Evolutionary conservation across 805 yeast species (phyloP).

Genomic region (Metschnikowia sp.): DNA sequence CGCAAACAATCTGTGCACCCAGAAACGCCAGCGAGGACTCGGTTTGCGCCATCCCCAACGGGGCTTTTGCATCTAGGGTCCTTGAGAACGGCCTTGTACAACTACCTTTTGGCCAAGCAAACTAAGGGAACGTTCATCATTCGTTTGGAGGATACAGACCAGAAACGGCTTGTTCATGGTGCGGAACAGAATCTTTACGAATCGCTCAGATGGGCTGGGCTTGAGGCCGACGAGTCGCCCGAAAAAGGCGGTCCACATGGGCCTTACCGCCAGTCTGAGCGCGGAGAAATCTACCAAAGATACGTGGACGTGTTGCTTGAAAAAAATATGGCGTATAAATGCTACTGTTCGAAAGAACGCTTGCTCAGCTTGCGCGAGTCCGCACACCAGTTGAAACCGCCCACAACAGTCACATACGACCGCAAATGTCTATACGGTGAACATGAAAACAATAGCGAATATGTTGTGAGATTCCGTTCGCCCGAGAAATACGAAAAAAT

Average conservation of each 20-base stretch:
- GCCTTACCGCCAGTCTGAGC: slow-evolving; percentile 83
- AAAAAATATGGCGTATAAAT: slow-evolving; percentile 75
- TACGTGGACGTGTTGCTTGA: slow-evolving; percentile 57
- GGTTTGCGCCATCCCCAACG: slow-evolving; percentile 98
- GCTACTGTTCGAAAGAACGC: slow-evolving; percentile 82
- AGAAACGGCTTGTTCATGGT: slow-evolving; percentile 66
- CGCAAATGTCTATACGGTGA: slow-evolving; percentile 58
- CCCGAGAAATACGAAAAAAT: slow-evolving; percentile 70
- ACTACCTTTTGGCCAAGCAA: slow-evolving; percentile 72
- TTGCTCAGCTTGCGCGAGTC: slow-evolving; percentile 63
- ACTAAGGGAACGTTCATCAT: slow-evolving; percentile 80
- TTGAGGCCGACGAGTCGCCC: slow-evolving; percentile 83
- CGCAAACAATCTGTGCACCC: slow-evolving; percentile 33
- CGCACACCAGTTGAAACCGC: slow-evolving; percentile 75
- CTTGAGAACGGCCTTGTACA: slow-evolving; percentile 86
- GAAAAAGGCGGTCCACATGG: slow-evolving; percentile 53
- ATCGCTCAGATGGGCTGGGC: slow-evolving; percentile 72
- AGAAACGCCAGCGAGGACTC: slow-evolving; percentile 63
- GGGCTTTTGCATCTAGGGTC: slow-evolving; percentile 95
- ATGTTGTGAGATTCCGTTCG: slow-evolving; percentile 70
- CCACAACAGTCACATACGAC: slow-evolving; percentile 90
- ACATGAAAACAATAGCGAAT: slow-evolving; percentile 20
- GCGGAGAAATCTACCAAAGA: slow-evolving; percentile 61
- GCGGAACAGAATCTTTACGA: slow-evolving; percentile 82
- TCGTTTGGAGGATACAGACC: slow-evolving; percentile 93